Conservation (phyloP, 495 filamentous ascomycete genomes). For the Podospora didyma region DNA sequence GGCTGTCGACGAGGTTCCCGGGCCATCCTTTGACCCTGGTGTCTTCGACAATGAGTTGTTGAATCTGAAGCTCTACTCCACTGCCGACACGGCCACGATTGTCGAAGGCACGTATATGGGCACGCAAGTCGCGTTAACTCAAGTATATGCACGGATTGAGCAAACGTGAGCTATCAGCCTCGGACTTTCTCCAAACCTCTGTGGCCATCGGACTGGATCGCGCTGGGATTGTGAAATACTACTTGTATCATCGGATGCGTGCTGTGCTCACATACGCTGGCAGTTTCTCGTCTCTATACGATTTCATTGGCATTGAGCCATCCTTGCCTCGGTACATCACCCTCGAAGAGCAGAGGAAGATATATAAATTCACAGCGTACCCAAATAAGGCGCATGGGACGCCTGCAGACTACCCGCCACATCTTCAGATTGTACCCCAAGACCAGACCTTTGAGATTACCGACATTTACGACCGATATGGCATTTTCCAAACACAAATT, state of each 20-base stretch:
- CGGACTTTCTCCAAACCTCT: neutral
- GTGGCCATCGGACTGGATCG: too few species aligned
- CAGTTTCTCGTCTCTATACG: conserved; percentile 35
- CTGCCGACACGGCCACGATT: conserved; percentile 26
- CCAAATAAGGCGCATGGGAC: conserved; percentile 24
- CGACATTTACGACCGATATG: conserved; percentile 30
- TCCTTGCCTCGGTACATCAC: conserved; percentile 27
- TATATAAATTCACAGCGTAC: conserved; percentile 29
- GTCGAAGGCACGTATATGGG: conserved; percentile 30
- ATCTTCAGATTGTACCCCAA: conserved; percentile 26
- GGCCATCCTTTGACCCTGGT: conserved; percentile 30
- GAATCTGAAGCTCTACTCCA: conserved; percentile 24
- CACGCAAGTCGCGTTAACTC: conserved; percentile 37
- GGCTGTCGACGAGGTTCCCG: conserved; percentile 16
- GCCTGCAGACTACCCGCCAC: conserved; percentile 30
- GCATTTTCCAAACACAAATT: conserved; percentile 28
- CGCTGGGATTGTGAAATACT: too few species aligned
- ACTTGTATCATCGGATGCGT: too few species aligned
- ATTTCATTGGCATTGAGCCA: conserved; percentile 31
- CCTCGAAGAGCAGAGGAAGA: conserved; percentile 27
- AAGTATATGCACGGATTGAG: conserved; percentile 36
- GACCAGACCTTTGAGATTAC: conserved; percentile 21
- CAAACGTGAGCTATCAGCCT: conserved; percentile 29
- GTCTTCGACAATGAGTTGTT: conserved; percentile 31
- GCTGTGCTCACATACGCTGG: neutral